These are phyloP conservation scores for Castanea mollissima DNA, from an alignment of 306 rosid species.

Conservation along the genomic window DNA sequence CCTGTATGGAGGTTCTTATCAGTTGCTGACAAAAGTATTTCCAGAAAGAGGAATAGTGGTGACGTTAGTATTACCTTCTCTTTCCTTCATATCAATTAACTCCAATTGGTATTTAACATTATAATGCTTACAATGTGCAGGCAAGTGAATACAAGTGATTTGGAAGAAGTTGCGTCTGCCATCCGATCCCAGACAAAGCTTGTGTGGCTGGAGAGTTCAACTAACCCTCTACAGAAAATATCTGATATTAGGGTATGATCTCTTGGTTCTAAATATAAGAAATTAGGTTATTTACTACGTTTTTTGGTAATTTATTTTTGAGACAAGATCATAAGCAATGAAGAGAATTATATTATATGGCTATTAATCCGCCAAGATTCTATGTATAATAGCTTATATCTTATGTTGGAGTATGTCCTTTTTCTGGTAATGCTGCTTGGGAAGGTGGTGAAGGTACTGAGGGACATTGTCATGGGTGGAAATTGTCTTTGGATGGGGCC, in stretches of 20 bases:
- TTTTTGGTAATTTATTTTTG: not conserved
- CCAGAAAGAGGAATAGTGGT: slow-evolving; percentile 77
- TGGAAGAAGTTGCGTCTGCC: slow-evolving; percentile 80
- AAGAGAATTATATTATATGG: not conserved
- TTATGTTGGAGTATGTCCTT: not conserved
- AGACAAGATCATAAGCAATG: not conserved
- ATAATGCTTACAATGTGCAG: slow-evolving; percentile 42
- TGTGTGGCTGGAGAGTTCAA: slow-evolving; percentile 96
- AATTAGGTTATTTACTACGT: not conserved
- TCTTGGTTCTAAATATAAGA: slow-evolving; percentile 16
- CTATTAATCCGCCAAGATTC: not conserved
- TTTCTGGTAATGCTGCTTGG: not conserved
- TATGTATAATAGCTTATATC: slow-evolving; percentile 13
- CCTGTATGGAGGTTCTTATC: slow-evolving; percentile 83
- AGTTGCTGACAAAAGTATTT: slow-evolving; percentile 70
- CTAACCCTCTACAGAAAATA: slow-evolving; percentile 77
- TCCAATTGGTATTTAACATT: slow-evolving; percentile 15
- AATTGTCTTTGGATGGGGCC: not conserved
- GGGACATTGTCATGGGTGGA: not conserved
- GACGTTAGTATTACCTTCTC: slow-evolving; percentile 60
- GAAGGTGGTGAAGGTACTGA: not conserved
- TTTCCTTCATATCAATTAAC: slow-evolving; percentile 16
- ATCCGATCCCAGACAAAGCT: slow-evolving; percentile 80
- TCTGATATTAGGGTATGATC: slow-evolving; percentile 80
- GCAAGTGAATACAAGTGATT: slow-evolving; percentile 71